These are phyloP conservation scores for Solioccasus polychromus DNA, from an alignment of 768 basidiomycete genomes.

Conservation along the genomic window DNA sequence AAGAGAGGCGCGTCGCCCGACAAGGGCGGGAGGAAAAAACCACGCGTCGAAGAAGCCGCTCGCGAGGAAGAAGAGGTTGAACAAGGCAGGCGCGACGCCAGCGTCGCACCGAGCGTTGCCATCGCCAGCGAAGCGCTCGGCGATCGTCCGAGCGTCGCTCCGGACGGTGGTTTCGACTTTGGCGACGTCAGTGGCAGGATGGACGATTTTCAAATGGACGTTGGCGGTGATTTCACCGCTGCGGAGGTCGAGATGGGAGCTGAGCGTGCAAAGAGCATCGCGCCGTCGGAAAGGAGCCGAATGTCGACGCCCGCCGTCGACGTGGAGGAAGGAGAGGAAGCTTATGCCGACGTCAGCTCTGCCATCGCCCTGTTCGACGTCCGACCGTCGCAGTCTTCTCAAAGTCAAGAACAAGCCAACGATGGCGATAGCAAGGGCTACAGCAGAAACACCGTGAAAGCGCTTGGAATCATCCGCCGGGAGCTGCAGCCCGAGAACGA, in stretches of 20 bases:
- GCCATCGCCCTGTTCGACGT: conserved; percentile 82
- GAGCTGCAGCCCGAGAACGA: conserved; percentile 61
- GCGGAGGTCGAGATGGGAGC: conserved; percentile 31
- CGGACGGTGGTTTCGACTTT: conserved; percentile 60
- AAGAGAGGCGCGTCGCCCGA: conserved; percentile 60
- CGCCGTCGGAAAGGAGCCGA: conserved; percentile 57
- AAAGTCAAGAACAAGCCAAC: conserved; percentile 41
- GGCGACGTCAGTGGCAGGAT: conserved; percentile 50
- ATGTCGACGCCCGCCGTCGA: conserved; percentile 67
- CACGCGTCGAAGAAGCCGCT: conserved; percentile 50
- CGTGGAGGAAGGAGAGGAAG: conserved; percentile 59
- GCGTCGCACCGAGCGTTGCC: conserved; percentile 59
- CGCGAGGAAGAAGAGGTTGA: conserved; percentile 62
- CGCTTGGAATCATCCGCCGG: conserved; percentile 68
- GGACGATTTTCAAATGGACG: conserved; percentile 74
- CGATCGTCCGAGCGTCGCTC: conserved; percentile 50
- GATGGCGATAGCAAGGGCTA: conserved; percentile 69
- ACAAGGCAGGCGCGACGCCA: conserved; percentile 63
- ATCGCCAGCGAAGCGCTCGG: conserved; percentile 56
- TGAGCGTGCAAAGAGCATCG: conserved; percentile 46
- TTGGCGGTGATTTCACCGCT: conserved; percentile 45
- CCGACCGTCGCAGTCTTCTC: conserved; percentile 51
- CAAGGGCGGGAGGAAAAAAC: conserved; percentile 54
- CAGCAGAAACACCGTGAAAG: conserved; percentile 87
- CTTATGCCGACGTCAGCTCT: conserved; percentile 67